Evolutionary conservation across 352 stramenopile species (phyloP), one percentile per base, ranked within the genome.

Genomic region (Pythium brachiatum): DNA sequence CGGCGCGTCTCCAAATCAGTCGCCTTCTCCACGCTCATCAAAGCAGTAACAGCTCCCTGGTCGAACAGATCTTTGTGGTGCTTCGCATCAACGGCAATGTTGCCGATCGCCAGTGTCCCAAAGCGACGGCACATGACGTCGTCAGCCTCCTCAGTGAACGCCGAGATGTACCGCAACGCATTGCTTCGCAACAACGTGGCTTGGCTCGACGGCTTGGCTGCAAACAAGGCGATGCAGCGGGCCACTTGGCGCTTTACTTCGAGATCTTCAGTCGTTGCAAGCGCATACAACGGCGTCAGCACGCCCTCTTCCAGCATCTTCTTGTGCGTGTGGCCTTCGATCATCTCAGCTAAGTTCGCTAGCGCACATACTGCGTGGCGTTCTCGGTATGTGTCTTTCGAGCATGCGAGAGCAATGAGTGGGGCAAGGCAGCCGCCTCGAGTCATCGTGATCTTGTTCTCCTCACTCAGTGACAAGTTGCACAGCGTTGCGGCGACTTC

Each of bases 401-500:
- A 94, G 51, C 84, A 86, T 9, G 89, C 80, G 2, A 99, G 77
- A 27, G 85, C 86, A 31, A 98, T 81, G 3, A 99, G 76, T 20
- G 92, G 89, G 20, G 94, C 89, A 18, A 99, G 61, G 36, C 92
- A 97, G n/a, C 96, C 96, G 7, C 91, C 92, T 44, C 96, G 92
- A 9, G 91, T 87, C 82, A 99, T 97, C 9, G 91, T 93, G 54
- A 98, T 91, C 79, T 98, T 98, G 82, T 98, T 98, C 55, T 97
- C 92, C 64, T 98, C 88, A 60, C 87, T 95, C n/a, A 99, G 69
- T 11, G 96, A 96, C 52, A 99, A 69, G 64, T 98, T 98, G 44
- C 86, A 93, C 1, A 99, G 73, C 20, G 94, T 97, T n/a, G 95
- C 92, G 15, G 94, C 92, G 34, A 97, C 95, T 66, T 99, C 96